Evolutionary conservation across 2,329 filamentous ascomycete genomes (phyloP).

Genomic region (Rutstroemia sydowiana): DNA sequence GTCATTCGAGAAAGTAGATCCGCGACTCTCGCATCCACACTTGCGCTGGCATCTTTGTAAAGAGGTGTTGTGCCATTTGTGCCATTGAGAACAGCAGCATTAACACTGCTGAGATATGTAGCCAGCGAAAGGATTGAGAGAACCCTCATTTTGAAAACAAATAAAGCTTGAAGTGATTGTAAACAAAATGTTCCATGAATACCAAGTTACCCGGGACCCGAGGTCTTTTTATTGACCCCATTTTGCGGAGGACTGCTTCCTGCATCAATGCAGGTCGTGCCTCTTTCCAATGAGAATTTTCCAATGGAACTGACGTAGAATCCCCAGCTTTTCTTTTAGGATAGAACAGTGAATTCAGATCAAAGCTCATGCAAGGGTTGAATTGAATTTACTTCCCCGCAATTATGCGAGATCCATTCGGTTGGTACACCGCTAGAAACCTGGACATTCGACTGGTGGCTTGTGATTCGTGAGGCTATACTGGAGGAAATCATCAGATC

Average conservation of each 20-base stretch:
- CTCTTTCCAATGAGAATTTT: too few species aligned
- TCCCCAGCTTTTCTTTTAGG: too few species aligned
- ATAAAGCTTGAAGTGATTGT: background rate
- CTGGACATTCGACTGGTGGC: background rate
- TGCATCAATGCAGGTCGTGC: conserved; percentile 1
- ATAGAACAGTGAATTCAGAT: too few species aligned
- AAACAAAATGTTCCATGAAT: background rate
- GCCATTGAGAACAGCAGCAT: background rate
- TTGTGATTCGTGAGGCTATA: background rate
- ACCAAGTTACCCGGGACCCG: background rate
- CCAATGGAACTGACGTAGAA: too few species aligned
- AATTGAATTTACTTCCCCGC: too few species aligned
- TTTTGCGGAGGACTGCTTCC: conserved; percentile 4
- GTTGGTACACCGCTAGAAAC: too few species aligned
- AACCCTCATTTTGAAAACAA: conserved; percentile 3
- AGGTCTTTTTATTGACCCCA: conserved; percentile 3
- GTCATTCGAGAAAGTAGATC: conserved; percentile 69
- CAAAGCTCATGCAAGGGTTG: too few species aligned
- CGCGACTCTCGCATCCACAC: conserved; percentile 55
- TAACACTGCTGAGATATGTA: conserved; percentile 3
- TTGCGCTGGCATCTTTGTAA: conserved; percentile 57
- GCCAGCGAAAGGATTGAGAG: background rate
- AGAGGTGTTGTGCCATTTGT: conserved; percentile 29
- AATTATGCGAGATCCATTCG: too few species aligned
- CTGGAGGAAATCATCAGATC: background rate